Evolutionary conservation across 176 grass and related monocot genomes (phyloP), one percentile per base, ranked within the genome.

Genomic region (Musa schizocarpa): DNA sequence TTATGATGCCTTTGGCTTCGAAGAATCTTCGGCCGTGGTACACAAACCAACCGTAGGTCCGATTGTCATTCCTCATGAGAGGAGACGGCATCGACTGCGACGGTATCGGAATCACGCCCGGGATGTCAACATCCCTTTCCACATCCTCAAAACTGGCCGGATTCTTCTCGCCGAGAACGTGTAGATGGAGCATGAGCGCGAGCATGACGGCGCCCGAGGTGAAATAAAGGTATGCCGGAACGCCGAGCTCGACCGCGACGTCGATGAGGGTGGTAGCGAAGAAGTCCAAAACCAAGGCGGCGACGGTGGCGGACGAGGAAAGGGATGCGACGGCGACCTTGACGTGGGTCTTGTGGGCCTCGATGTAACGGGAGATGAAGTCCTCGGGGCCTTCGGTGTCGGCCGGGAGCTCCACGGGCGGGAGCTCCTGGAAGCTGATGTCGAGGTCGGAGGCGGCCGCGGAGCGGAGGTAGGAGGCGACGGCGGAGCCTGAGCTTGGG

Each of bases 141-240:
- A 53, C 48, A 69, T 64, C 82, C 61, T 72, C 57, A 52, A 86
- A 84, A 29, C 82, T 81, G 4, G 68, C 61, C 0, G 71, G 1
- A 0, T 86, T 54, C 58, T 54, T 77, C 76, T 74, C 71, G 24
- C 81, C 53, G 9, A 92, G 43, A 13, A 23, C 75, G 6, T 81
- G 89, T 51, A 89, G 50, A 25, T 83, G 63, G 50, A 89, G 73
- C 12, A 17, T 78, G 66, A 92, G 63, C 54, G 78, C 54, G 62
- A 92, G 79, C 51, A 79, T 74, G 20, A 74, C 82, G 2, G 81
- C 78, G 0, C 76, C 80, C 70, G 84, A 82, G 12, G 78, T 80
- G 81, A 86, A 92, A 81, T 86, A 92, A 27, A 92, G 74, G 54
- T 92, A 92, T 0, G 86, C 57, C 48, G 84, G 84, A 16, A 92